Evolutionary conservation across 176 grass and related monocot genomes (phyloP).

Genomic region (Microstegium vimineum): DNA sequence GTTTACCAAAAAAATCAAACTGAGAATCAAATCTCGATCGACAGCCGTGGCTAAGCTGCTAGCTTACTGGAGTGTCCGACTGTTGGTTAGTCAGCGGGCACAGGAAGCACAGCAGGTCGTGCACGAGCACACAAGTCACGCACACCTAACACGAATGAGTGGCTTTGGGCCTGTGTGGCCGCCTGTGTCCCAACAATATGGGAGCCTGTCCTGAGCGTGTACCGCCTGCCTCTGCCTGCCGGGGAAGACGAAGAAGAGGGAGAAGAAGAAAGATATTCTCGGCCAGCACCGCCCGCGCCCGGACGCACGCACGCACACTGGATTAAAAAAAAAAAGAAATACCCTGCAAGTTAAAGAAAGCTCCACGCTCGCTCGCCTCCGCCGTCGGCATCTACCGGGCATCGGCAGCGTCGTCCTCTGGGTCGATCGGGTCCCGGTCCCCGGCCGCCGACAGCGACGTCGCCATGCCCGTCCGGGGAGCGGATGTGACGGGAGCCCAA

Average conservation of each 20-base stretch:
- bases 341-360: not conserved
- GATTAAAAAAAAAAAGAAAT: too few relatives aligned
- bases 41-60: too few relatives aligned
- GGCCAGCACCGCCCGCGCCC: not conserved
- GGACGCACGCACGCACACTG: too few relatives aligned
- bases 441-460: conserved; percentile 18
- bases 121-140: not conserved
- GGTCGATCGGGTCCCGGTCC: too few relatives aligned
- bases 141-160: not conserved
- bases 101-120: not conserved
- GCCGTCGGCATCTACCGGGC: not conserved
- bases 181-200: too few relatives aligned
- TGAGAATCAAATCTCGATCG: too few relatives aligned
- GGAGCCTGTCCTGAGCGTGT: too few relatives aligned
- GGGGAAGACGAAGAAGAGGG: not conserved
- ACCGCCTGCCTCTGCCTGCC: too few relatives aligned
- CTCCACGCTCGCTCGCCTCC: not conserved
- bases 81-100: not conserved
- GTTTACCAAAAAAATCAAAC: not conserved
- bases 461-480: not conserved
- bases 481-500: conserved; percentile 30
- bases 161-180: not conserved
- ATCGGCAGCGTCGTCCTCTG: not conserved
- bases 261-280: conserved; percentile 4
- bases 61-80: not conserved